Evolutionary conservation across 805 yeast genomes (phyloP).

Genomic region (Candida boleticola): DNA sequence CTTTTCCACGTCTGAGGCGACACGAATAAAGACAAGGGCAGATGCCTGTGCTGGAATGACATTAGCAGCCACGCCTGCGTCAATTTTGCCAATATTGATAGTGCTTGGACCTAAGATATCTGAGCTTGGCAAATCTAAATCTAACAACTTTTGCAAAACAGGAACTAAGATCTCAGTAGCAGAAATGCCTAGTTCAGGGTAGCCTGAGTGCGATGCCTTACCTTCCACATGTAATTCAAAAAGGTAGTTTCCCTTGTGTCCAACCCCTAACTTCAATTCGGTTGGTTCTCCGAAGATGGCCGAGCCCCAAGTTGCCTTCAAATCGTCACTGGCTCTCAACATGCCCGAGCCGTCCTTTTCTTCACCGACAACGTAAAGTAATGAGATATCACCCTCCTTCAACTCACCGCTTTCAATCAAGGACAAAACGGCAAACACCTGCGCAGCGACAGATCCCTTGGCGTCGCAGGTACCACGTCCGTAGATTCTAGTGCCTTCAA

Average conservation of each 20-base stretch:
- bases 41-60: slow-evolving; percentile 60
- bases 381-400: slow-evolving; percentile 53
- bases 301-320: slow-evolving; percentile 51
- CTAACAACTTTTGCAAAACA: slow-evolving; percentile 44
- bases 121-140: slow-evolving; percentile 46
- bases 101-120: slow-evolving; percentile 60
- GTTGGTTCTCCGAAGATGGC: slow-evolving; percentile 79
- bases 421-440: slow-evolving; percentile 52
- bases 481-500: slow-evolving; percentile 48
- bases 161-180: slow-evolving; percentile 58
- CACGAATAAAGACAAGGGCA: slow-evolving; percentile 51
- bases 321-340: slow-evolving; percentile 38
- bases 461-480: slow-evolving; percentile 75
- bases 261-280: slow-evolving; percentile 62
- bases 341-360: slow-evolving; percentile 68
- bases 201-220: slow-evolving; percentile 63
- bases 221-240: slow-evolving; percentile 49
- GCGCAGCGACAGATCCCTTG: slow-evolving; percentile 68
- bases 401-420: slow-evolving; percentile 37
- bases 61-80: slow-evolving; percentile 65
- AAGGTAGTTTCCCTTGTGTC: slow-evolving; percentile 61
- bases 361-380: slow-evolving; percentile 69
- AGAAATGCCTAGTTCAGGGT: slow-evolving; percentile 65
- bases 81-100: slow-evolving; percentile 54
- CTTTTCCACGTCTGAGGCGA: slow-evolving; percentile 44